Evolutionary conservation across 2,329 filamentous ascomycete genomes (phyloP), one percentile per base, ranked within the genome.

Genomic region (Alternaria burnsii): DNA sequence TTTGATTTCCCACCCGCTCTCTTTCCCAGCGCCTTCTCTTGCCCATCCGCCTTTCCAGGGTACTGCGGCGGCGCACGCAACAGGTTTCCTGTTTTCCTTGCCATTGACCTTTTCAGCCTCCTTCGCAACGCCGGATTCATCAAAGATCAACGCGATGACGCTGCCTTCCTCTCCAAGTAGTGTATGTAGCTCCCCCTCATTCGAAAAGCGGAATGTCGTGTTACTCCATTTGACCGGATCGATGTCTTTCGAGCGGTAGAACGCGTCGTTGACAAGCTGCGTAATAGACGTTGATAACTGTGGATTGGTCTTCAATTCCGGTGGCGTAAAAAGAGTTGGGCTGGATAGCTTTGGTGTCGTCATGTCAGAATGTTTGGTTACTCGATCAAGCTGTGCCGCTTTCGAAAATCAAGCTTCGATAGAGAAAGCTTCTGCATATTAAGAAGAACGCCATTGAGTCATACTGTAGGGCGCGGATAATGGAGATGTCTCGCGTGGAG

Each of bases 1-100:
- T 28, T 75, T 75, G 9, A 73, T 61, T 32, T 76, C 73, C 69
- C 68, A 76, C 1, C 73, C 73, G 10, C 53, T 30, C 52, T 75
- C 72, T 2, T 26, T 46, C 0, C 32, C 51, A 2, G 66, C 55
- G 18, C 64, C 64, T 47, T 72, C 65, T 22, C 62, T 62, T 4
- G 46, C 46, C 65, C 61, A 70, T 2, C 69, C 72, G 4, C 71
- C 72, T 41, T 44, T 52, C 72, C 72, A 75, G 1, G 70, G 69
- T 6, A 74, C 52, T 2, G 66, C 65, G 2, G 61, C 66, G 11
- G 71, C 67, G 28, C 66, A 71, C 6, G 70, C 72, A 20, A 75
- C 54, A 0, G 71, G 47, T n/a, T 66, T 72, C 3, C 52, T 60
- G 2, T 11, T 11, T 5, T 30, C 34, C 40, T 8, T 12, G 4